phyloP scores from a whole-genome alignment of 129 eudicot species.

The Glebionis coronaria region DNA sequence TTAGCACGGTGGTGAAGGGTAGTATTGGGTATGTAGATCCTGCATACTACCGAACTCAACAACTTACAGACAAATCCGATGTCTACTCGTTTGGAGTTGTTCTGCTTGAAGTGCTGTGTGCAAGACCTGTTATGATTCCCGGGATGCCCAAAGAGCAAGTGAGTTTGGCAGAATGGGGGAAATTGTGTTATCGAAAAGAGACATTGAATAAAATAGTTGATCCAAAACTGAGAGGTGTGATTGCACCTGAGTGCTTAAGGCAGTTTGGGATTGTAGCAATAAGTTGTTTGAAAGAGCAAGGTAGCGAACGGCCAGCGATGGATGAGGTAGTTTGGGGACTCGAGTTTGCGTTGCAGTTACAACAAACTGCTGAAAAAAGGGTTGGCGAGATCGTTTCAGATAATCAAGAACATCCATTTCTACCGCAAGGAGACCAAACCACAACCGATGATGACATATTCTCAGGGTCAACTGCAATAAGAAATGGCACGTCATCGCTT shows the following conservation, averaged over 20 bases:
- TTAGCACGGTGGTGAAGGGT: conserved; percentile 51
- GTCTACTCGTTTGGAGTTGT: conserved; percentile 70
- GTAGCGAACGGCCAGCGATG: conserved; percentile 26
- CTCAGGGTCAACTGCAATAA: conserved; percentile 18
- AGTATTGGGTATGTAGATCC: conserved; percentile 53
- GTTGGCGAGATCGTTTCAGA: not conserved
- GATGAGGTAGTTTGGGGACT: conserved; percentile 33
- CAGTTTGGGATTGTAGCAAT: conserved; percentile 36
- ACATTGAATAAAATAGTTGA: conserved; percentile 22
- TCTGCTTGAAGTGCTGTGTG: conserved; percentile 37
- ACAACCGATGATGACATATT: conserved; percentile 23
- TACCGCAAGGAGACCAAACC: conserved; percentile 13
- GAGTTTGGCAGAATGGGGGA: conserved; percentile 34
- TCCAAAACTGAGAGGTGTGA: conserved; percentile 20
- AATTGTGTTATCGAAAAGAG: conserved; percentile 19
- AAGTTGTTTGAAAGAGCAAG: conserved; percentile 23
- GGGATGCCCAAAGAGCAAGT: conserved; percentile 26
- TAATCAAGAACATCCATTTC: conserved; percentile 18
- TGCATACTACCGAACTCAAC: conserved; percentile 30
- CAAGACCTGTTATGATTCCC: conserved; percentile 30
- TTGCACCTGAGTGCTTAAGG: conserved; percentile 28
- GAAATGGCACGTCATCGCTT: conserved; percentile 17
- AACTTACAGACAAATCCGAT: conserved; percentile 43
- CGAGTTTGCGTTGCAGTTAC: conserved; percentile 30
- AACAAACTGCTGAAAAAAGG: conserved; percentile 25